Evolutionary conservation across 2,329 filamentous ascomycete genomes (phyloP).

Genomic region (Lasiodiplodia sp.): DNA sequence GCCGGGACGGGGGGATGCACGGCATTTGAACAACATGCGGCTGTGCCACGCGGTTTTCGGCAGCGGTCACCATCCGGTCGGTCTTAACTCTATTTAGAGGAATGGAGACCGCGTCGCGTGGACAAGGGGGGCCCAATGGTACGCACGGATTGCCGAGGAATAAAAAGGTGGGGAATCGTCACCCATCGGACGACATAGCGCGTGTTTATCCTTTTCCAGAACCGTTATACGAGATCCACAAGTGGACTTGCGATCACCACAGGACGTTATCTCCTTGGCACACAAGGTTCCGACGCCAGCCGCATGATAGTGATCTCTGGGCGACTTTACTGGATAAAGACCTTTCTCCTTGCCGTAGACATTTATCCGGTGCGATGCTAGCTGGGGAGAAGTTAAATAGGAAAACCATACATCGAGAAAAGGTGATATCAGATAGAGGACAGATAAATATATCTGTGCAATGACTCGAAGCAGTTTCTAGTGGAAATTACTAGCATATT

Average conservation of each 20-base stretch:
- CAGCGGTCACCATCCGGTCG: neutral
- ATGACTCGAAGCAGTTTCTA: too few relatives aligned
- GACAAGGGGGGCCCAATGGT: slow-evolving; percentile 1
- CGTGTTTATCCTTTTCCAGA: neutral
- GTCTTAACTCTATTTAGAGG: neutral
- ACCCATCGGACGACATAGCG: too few relatives aligned
- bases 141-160: slow-evolving; percentile 1
- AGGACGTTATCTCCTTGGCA: neutral
- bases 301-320: neutral
- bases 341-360: neutral
- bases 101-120: neutral
- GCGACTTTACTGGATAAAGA: neutral
- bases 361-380: neutral
- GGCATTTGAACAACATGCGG: neutral
- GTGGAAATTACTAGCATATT: too few relatives aligned
- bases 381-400: neutral
- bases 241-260: neutral
- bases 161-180: too few relatives aligned
- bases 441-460: too few relatives aligned
- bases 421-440: neutral
- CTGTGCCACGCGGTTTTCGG: neutral
- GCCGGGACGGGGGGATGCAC: neutral
- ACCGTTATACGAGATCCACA: neutral
- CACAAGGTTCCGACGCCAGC: neutral
- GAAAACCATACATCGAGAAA: neutral